Conservation (phyloP, 441 rosid species). For the Bruguiera hainesii region DNA sequence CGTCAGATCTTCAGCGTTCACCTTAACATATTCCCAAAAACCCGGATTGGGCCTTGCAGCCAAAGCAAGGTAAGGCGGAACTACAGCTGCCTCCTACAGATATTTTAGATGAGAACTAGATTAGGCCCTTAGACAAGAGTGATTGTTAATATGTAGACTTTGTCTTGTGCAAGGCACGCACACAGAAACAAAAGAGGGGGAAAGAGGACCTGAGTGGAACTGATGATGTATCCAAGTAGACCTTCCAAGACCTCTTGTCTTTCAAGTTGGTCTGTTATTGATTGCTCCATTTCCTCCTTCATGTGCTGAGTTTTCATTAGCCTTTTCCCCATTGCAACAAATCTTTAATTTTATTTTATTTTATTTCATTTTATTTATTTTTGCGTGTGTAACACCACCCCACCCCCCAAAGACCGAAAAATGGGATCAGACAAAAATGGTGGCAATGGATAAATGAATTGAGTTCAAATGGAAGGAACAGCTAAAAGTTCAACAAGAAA, state of each 20-base stretch:
- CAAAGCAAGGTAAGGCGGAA: conserved; percentile 73
- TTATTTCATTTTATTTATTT: neutral
- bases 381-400: neutral
- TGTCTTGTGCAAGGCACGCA: too few species aligned
- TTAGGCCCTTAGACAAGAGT: neutral
- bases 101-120: conserved; percentile 3
- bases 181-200: neutral
- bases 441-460: neutral
- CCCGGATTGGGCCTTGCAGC: conserved; percentile 89
- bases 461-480: neutral
- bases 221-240: conserved; percentile 72
- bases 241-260: conserved; percentile 62
- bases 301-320: conserved; percentile 59
- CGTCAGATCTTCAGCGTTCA: conserved; percentile 50
- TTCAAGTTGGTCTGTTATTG: conserved; percentile 55
- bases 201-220: conserved; percentile 37
- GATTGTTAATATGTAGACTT: too few species aligned
- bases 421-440: neutral
- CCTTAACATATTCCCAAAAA: conserved; percentile 81
- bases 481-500: neutral
- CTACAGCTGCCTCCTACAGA: conserved; percentile 78
- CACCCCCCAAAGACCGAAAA: neutral
- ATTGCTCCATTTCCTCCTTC: conserved; percentile 58
- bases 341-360: conserved; percentile 29
- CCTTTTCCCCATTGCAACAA: conserved; percentile 59